Evolutionary conservation across 208 protist genomes (phyloP), one percentile per base, ranked within the genome.

Genomic region (Acanthamoeba castellanii): DNA sequence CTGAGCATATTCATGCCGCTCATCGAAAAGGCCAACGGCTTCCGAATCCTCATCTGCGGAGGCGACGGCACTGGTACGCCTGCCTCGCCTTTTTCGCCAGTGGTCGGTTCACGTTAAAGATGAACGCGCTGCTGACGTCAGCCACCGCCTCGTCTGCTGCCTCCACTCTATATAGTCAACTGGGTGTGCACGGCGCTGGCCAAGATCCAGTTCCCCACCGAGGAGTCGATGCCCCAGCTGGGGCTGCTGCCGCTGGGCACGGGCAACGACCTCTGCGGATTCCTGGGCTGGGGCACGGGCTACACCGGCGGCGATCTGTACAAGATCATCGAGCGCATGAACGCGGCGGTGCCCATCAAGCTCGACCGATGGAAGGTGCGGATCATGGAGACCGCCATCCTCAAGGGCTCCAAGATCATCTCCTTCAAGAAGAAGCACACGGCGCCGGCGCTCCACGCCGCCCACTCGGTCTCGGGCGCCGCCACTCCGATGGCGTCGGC

Each of bases 371-470:
- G 82, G 82, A 89, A 66, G 34, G 82, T 89, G 57, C 47, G 52
- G 22, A 89, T 89, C 30, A 89, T 66, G 47, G 47, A 57, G 47
- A 89, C 82, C 27, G 47, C 82, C 57, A 89, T 66, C 52, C 57
- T 89, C 82, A 89, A 89, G 57, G 82, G 82, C 34, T 66, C 82
- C 57, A 57, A 89, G 32, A 89, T 89, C 82, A 89, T 89, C 82
- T 89, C 82, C 8, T 89, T 89, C 82, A 89, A 89, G 82, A 89
- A 89, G 52, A 57, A 89, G 52, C 82, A 89, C 82, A 89, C 57
- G 14, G 37, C 47, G 34, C n/a, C 72, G 68, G 14, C 14, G 68
- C 25, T 42, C 70, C 25, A 45, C 70, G 0, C 70, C 70, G 32
- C 32, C 30, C 20, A 32, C 34, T 20, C 70, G 70, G 22, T 20